Conservation (phyloP, 2,329 filamentous ascomycete genomes). For the Beauveria scarabaeidicola region DNA sequence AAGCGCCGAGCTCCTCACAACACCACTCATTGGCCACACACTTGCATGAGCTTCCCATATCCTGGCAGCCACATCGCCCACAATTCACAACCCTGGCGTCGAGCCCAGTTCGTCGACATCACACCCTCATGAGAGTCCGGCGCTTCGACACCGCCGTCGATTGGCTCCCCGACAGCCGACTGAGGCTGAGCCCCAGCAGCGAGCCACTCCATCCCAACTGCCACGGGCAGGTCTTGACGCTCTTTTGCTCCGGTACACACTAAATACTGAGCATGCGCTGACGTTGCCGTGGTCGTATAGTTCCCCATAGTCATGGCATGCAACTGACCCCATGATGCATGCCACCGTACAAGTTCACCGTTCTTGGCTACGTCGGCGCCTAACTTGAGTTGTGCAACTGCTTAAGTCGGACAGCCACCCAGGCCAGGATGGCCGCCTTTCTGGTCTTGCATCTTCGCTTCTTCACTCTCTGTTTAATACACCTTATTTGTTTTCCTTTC, state of each 20-base stretch:
- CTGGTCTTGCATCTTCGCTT: conserved; percentile 24
- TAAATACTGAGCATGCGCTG: not conserved
- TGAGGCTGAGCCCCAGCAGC: not conserved
- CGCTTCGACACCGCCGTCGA: conserved; percentile 1
- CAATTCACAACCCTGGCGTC: not conserved
- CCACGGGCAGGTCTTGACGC: not conserved
- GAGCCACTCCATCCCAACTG: conserved; percentile 3
- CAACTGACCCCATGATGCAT: conserved; percentile 6
- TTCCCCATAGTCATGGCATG: conserved; percentile 1
- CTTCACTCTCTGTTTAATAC: conserved; percentile 21
- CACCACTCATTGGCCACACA: conserved; percentile 7
- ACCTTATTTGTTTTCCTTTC: conserved; percentile 25
- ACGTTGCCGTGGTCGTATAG: not conserved
- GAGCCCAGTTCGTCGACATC: conserved; percentile 5
- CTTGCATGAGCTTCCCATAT: not conserved
- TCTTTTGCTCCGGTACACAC: not conserved
- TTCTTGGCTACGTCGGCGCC: not conserved
- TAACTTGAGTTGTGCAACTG: not conserved
- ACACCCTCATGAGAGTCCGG: conserved; percentile 2
- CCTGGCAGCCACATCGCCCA: conserved; percentile 5
- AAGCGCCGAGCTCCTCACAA: conserved; percentile 8
- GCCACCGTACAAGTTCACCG: not conserved
- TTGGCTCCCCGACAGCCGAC: not conserved
- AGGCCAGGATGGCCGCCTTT: conserved; percentile 14
- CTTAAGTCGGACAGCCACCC: conserved; percentile 15